Evolutionary conservation across 73 alveolate species (phyloP).

Genomic region (Breviolum minutum): DNA sequence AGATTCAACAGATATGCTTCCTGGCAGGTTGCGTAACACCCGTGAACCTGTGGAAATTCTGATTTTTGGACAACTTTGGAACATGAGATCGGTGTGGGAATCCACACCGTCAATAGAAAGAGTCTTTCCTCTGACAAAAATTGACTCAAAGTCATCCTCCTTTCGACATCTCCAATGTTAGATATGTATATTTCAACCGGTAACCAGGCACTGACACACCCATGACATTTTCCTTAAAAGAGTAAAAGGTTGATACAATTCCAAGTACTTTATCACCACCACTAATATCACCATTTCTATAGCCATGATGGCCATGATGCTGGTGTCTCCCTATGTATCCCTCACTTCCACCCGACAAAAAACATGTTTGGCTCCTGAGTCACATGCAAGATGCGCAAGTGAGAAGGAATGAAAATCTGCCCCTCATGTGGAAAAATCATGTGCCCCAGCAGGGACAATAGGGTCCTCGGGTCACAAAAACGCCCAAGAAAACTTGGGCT

Average conservation of each 20-base stretch:
- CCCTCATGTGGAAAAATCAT: slow-evolving; percentile 56
- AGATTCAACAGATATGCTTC: slow-evolving; percentile 45
- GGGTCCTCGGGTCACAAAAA: slow-evolving; percentile 5
- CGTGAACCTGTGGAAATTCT: not conserved
- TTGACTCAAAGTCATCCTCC: not conserved
- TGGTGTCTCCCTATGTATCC: not conserved
- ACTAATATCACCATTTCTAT: not conserved
- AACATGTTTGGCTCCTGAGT: not conserved
- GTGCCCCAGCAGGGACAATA: slow-evolving; percentile 51
- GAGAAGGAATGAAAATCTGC: slow-evolving; percentile 60
- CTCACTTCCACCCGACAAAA: not conserved
- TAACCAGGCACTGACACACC: not conserved
- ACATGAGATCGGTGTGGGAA: not conserved
- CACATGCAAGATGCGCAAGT: slow-evolving; percentile 71
- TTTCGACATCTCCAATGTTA: too few relatives aligned
- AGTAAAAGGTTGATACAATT: not conserved
- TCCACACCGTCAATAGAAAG: not conserved
- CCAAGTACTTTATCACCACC: not conserved
- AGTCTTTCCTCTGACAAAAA: not conserved
- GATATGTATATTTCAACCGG: too few relatives aligned
- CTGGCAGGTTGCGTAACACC: not conserved
- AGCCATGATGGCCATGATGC: too few relatives aligned
- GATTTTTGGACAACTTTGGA: not conserved
- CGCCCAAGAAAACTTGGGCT: not conserved
- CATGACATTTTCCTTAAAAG: not conserved